phyloP scores from a whole-genome alignment of 2,329 filamentous ascomycete species.

The Hypomyces rosellus region DNA sequence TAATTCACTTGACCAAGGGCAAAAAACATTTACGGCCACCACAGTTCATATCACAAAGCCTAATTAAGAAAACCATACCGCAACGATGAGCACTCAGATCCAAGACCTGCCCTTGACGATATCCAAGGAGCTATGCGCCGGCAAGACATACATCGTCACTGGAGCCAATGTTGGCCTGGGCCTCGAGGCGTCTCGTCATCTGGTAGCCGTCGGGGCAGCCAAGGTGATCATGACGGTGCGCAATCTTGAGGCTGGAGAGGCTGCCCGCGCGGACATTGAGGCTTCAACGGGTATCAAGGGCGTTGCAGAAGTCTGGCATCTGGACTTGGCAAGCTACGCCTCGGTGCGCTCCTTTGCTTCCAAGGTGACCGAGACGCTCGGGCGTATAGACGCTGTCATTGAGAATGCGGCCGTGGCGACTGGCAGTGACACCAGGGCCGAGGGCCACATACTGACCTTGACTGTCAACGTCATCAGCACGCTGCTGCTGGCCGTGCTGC shows the following conservation, averaged over 20 bases:
- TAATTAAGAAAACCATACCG: too few relatives aligned
- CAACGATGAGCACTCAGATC: too few relatives aligned
- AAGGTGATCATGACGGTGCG: slow-evolving; percentile 40
- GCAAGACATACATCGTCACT: slow-evolving; percentile 28
- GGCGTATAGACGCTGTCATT: slow-evolving; percentile 37
- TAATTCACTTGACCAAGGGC: too few relatives aligned
- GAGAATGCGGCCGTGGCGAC: slow-evolving; percentile 32
- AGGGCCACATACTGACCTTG: slow-evolving; percentile 38
- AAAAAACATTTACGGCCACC: too few relatives aligned
- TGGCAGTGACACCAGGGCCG: slow-evolving; percentile 17
- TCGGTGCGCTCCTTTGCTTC: slow-evolving; percentile 30
- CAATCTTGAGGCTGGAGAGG: slow-evolving; percentile 33
- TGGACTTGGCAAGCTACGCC: slow-evolving; percentile 37
- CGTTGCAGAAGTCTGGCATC: slow-evolving; percentile 36
- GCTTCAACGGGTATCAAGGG: slow-evolving; percentile 18
- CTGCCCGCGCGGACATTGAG: slow-evolving; percentile 32
- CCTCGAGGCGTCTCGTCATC: slow-evolving; percentile 35
- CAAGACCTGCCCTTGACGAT: too few relatives aligned
- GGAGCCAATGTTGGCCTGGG: slow-evolving; percentile 37
- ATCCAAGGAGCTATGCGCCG: slow-evolving; percentile 1
- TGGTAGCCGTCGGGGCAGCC: slow-evolving; percentile 31
- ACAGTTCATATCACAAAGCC: too few relatives aligned
- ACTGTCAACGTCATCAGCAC: slow-evolving; percentile 44
- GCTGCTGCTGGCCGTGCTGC: slow-evolving; percentile 36
- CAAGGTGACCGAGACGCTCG: slow-evolving; percentile 20